Base-by-base conservation (phyloP, 768 basidiomycete species). In the Agaricus sinodeliciosus region DNA sequence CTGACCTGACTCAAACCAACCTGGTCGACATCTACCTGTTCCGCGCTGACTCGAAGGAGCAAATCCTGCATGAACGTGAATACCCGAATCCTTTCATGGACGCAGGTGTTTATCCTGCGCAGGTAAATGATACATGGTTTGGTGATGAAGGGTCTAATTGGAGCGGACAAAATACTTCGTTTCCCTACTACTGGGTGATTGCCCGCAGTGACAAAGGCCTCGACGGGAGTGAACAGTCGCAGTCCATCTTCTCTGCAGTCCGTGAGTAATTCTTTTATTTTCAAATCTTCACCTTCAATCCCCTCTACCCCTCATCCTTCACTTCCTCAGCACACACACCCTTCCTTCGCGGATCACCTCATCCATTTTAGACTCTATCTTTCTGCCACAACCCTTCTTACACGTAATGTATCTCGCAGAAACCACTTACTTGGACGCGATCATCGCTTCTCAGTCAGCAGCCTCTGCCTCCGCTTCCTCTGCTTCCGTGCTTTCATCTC, bases 121-220 rank as follows among this genome's bases (percentile, higher is more conserved):
- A 73, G 31, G 85, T 87, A 41, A 77, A 91, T 62, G 91, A 94
- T 64, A 63, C 72, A 13, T 92, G 87, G 88, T 91, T 81, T 66
- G 86, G 85, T 27, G 34, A 59, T 0, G 65, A 74, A 22, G 86
- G 83, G 26, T 49, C 63, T 27, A 58, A 66, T 2, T 84, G 77
- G 70, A 63, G 75, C 43, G 77, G 77, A 39, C 59, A 68, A 15
- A 79, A 84, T 56, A 67, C 79, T 44, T 70, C 78, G 8, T 90
- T 79, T 67, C 82, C 85, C 0, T 93, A 79, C 60, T 92, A 76
- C 68, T 94, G 85, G 77, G 74, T 90, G 48, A 74, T 94, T 59
- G 84, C 82, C n/a, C 76, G 79, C 44, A 74, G 71, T 44, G 77
- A 81, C 57, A 59, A 67, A 43, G 67, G 72, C 1, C 72, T 89